phyloP scores from a whole-genome alignment of 1,139 yeast genomes.

The Meyerozyma athensensis region DNA sequence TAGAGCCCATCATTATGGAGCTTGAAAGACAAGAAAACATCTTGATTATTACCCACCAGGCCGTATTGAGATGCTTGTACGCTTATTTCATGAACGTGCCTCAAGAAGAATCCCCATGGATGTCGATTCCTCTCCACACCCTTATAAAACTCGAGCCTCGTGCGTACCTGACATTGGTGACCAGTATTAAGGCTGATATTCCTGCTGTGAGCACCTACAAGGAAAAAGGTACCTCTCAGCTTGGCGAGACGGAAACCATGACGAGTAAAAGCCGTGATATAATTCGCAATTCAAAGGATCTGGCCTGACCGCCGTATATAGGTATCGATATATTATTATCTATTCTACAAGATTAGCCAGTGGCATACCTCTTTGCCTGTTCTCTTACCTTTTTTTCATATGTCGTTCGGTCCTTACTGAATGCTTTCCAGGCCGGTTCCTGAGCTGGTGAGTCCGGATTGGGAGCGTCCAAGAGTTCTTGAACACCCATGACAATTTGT shows the following conservation, averaged over 20 bases:
- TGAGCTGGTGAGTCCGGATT: constrained; percentile 97
- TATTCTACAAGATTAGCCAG: constrained; percentile 10
- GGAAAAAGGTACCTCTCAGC: constrained; percentile 82
- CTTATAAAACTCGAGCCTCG: constrained; percentile 89
- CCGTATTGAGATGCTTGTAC: constrained; percentile 90
- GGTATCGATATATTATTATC: not conserved
- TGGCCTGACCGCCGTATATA: not conserved
- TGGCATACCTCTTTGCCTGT: constrained; percentile 73
- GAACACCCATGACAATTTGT: constrained; percentile 87
- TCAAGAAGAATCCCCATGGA: constrained; percentile 97
- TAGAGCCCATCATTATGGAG: constrained; percentile 98
- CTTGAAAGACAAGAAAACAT: constrained; percentile 95
- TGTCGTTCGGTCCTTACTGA: constrained; percentile 56
- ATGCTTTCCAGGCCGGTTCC: constrained; percentile 92
- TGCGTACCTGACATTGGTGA: constrained; percentile 85
- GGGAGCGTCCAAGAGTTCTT: constrained; percentile 84
- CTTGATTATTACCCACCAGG: constrained; percentile 94
- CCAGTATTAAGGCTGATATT: constrained; percentile 87
- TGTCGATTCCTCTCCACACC: constrained; percentile 96
- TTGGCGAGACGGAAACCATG: constrained; percentile 50
- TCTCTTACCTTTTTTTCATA: constrained; percentile 77
- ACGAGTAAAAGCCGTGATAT: constrained; percentile 37
- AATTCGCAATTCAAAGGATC: constrained; percentile 15
- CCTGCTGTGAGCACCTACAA: constrained; percentile 98
- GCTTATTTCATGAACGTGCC: constrained; percentile 99